phyloP scores from a whole-genome alignment of 257 asterid genomes.

The Solanum corneliomulleri region DNA sequence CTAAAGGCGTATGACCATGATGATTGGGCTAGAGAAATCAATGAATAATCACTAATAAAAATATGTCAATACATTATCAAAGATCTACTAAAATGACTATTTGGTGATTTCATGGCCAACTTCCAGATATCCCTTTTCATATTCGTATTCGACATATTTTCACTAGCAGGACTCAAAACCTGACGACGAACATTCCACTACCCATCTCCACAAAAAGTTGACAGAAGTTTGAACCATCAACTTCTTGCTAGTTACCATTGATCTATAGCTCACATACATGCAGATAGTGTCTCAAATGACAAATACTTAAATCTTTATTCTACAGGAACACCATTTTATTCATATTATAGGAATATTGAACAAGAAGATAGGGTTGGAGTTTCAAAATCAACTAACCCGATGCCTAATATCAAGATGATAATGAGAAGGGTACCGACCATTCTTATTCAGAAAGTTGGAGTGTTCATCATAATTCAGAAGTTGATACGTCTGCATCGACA shows the following conservation, averaged over 20 bases:
- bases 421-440: slow-evolving; percentile 62
- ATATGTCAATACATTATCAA: not conserved
- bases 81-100: not conserved
- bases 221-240: not conserved
- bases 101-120: not conserved
- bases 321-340: not conserved
- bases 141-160: too few species aligned
- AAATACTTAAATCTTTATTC: not conserved
- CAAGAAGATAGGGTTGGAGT: not conserved
- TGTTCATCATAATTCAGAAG: slow-evolving; percentile 85
- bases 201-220: not conserved
- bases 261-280: not conserved
- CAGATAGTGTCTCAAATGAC: not conserved
- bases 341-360: not conserved
- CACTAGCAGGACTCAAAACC: too few species aligned
- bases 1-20: not conserved
- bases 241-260: not conserved
- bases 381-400: slow-evolving; percentile 37
- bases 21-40: not conserved
- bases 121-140: not conserved
- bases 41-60: not conserved
- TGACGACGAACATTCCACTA: too few species aligned
- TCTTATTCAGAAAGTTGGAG: slow-evolving; percentile 36
- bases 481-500: slow-evolving; percentile 46
- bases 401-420: slow-evolving; percentile 84